Evolutionary conservation across 768 basidiomycete species (phyloP).

Genomic region (Boletus vinaceobasis): DNA sequence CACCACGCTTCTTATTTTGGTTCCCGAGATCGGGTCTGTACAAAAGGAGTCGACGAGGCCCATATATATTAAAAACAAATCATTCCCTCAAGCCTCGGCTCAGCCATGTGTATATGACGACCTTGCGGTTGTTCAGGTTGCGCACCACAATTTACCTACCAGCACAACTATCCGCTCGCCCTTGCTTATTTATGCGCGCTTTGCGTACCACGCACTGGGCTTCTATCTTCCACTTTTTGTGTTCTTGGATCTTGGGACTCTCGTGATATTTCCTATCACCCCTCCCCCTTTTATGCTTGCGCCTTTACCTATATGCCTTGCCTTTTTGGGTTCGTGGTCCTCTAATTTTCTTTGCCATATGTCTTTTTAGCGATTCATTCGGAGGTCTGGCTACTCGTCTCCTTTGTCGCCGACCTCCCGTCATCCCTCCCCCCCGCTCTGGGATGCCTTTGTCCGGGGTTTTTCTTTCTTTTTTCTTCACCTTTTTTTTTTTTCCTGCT

Average conservation of each 20-base stretch:
- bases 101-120: constrained; percentile 34
- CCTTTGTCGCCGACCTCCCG: constrained; percentile 7
- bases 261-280: constrained; percentile 23
- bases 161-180: constrained; percentile 19
- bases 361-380: constrained; percentile 29
- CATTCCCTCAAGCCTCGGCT: constrained; percentile 21
- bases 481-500: background rate
- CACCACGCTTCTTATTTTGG: constrained; percentile 35
- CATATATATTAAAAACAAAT: constrained; percentile 28
- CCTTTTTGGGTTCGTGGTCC: constrained; percentile 21
- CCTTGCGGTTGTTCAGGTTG: constrained; percentile 21
- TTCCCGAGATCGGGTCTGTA: constrained; percentile 35
- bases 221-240: constrained; percentile 32
- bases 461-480: background rate
- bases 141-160: constrained; percentile 19
- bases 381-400: constrained; percentile 19
- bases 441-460: background rate
- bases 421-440: background rate
- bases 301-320: constrained; percentile 14
- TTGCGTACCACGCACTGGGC: constrained; percentile 20
- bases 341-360: constrained; percentile 19
- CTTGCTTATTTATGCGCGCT: constrained; percentile 35
- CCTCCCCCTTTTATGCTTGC: constrained; percentile 13
- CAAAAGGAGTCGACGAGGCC: constrained; percentile 36
- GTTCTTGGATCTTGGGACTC: constrained; percentile 43